Evolutionary conservation across 768 basidiomycete species (phyloP), one percentile per base, ranked within the genome.

Genomic region (Coprinopsis strossmayeri): DNA sequence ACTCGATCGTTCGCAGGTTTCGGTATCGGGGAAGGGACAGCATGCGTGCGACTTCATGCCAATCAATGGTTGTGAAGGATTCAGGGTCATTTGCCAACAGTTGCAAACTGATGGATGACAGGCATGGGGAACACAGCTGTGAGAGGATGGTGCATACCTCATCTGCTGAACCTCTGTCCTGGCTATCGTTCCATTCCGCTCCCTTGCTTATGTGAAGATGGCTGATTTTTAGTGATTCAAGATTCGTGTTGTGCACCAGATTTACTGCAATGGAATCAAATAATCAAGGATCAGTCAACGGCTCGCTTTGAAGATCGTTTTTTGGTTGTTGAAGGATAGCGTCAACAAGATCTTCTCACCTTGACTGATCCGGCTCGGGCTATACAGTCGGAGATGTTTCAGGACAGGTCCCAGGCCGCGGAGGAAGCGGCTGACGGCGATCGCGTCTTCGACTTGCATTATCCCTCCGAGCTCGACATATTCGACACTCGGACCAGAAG

Each of bases 341-440:
- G 37, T 28, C 37, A 27, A 24, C 46, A 38, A 10, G 11, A 18
- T 18, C 10, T 5, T 12, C 59, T 32, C 49, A 62, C 61, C 55
- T 57, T 62, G 57, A 13, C 55, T 57, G 15, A 60, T 55, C 28
- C 57, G 57, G 52, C 55, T 57, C 11, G 61, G 57, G 20, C 27
- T 49, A 34, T 53, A 49, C 20, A 62, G 53, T 24, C 55, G 52
- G 17, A 62, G 52, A 34, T 62, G 59, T 43, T 58, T 54, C 34
- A 62, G 46, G n/a, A 49, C 52, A 3, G 55, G 51, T 18, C 61
- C 61, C 7, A 62, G 53, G 20, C 49, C 47, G 27, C 58, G 52
- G 30, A 62, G 50, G 52, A 62, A 58, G 45, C 53, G 53, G 21
- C 53, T 57, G 45, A 60, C 57, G 24, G 57, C 50, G 35, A 57